Evolutionary conservation across 768 basidiomycete genomes (phyloP).

Genomic region (Kwoniella dendrophila): DNA sequence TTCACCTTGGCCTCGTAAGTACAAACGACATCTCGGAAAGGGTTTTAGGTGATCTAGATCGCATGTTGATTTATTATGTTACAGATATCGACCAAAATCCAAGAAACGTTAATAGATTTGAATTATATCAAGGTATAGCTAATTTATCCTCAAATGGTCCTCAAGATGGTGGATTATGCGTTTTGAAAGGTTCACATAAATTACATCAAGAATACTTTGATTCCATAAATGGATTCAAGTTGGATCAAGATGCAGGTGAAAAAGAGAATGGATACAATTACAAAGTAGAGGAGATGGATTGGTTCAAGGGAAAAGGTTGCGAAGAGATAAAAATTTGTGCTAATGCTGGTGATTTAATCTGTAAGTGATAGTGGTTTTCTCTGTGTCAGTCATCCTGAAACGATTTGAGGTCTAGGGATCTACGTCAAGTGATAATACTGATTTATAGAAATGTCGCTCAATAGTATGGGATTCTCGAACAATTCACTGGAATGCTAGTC

Average conservation of each 20-base stretch:
- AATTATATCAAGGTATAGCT: slow-evolving; percentile 33
- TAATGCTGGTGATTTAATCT: slow-evolving; percentile 49
- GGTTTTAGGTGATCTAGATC: no score
- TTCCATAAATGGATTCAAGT: slow-evolving; percentile 15
- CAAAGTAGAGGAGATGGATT: slow-evolving; percentile 38
- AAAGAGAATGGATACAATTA: slow-evolving; percentile 29
- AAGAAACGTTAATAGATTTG: slow-evolving; percentile 24
- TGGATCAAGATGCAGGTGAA: slow-evolving; percentile 13
- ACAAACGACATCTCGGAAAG: background rate
- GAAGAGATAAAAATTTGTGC: slow-evolving; percentile 45
- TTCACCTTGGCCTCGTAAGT: slow-evolving; percentile 32
- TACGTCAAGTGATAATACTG: background rate
- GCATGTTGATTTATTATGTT: slow-evolving; percentile 16
- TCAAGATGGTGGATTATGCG: slow-evolving; percentile 50
- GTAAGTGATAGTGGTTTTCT: slow-evolving; percentile 3
- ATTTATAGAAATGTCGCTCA: background rate
- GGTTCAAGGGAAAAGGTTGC: slow-evolving; percentile 48
- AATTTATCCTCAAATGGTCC: slow-evolving; percentile 37
- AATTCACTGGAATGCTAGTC: slow-evolving; percentile 44
- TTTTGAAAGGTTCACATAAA: slow-evolving; percentile 49
- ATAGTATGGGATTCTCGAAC: slow-evolving; percentile 45
- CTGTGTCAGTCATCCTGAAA: background rate
- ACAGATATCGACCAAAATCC: slow-evolving; percentile 41
- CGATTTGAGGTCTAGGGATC: no score
- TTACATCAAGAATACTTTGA: slow-evolving; percentile 29